Evolutionary conservation across 441 rosid genomes (phyloP).

Genomic region (Erodium texanum): DNA sequence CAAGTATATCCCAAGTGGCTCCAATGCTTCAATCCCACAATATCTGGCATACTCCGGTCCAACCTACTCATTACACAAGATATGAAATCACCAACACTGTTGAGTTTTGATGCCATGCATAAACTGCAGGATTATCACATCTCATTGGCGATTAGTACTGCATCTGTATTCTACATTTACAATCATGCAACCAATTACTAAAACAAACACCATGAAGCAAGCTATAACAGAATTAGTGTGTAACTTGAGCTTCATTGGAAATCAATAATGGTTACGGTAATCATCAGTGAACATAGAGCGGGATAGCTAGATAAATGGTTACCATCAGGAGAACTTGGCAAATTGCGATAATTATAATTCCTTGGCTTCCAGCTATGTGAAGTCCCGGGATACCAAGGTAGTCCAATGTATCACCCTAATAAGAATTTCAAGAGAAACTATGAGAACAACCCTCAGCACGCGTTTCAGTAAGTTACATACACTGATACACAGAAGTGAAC

Average conservation of each 20-base stretch:
- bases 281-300: background rate
- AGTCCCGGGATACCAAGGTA: conserved; percentile 92
- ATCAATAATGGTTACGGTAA: background rate
- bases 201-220: background rate
- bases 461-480: background rate
- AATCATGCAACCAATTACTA: background rate
- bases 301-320: conserved; percentile 9
- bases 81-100: background rate
- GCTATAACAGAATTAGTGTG: background rate
- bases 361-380: conserved; percentile 92
- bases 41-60: conserved; percentile 93
- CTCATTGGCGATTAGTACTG: background rate
- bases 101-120: background rate
- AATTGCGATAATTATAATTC: conserved; percentile 69
- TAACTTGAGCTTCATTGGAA: background rate
- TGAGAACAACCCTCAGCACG: background rate
- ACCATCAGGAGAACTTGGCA: conserved; percentile 93
- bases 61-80: conserved; percentile 32
- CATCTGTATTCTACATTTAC: background rate
- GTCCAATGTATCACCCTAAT: conserved; percentile 82
- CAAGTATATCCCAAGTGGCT: conserved; percentile 81
- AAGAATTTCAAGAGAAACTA: conserved; percentile 6
- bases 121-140: background rate
- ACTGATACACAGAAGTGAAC: no score
- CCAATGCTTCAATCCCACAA: conserved; percentile 79